Evolutionary conservation across 768 basidiomycete genomes (phyloP), one percentile per base, ranked within the genome.

Genomic region (Infundibulicybe gibba): DNA sequence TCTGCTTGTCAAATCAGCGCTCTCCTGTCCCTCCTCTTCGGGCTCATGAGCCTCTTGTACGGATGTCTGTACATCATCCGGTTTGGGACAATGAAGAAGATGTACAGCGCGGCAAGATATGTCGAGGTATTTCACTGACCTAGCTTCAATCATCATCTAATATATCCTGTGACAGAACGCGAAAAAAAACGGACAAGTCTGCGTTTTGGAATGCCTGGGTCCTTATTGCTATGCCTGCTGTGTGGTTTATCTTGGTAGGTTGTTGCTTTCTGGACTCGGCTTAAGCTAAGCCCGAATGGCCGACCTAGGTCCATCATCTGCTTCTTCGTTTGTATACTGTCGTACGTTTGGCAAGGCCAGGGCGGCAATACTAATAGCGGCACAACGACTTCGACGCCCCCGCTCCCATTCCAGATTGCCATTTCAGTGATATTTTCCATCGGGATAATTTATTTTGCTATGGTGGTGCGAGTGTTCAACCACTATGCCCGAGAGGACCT

Each of bases 51-150:
- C 53, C 65, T 89, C 16, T 75, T 76, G 2, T 90, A 80, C 56
- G 87, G 87, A 0, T 87, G 87, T 52, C 72, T 85, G 47, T 89
- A 84, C 61, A 87, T 85, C 13, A 69, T 89, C 14, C 68, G 83
- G 20, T 89, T 89, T 49, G 77, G 78, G 12, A 80, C 76, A 1
- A 89, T 90, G 87, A 72, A 77, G 37, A 84, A 73, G 51, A 85
- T 87, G 80, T 70, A 79, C 54, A 78, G 79, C 48, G 87, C 87
- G 1, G 79, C 80, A 6, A 74, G 76, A 47, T 90, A 85, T 83
- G 84, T 85, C 9, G 81, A 87, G 64, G 85, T 84, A 55, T 17
- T 3, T 25, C 25, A 3, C 25, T 8, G 25, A 3, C 8, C 8
- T 25, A 3, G 8, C 8, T 3, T 8, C 8, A 25, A 25, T 25